A percentile compares a stretch with the other conserved stretches of the same genome.
Conservation (phyloP, 2,329 filamentous ascomycete genomes). For the Monosporascus sp. region DNA sequence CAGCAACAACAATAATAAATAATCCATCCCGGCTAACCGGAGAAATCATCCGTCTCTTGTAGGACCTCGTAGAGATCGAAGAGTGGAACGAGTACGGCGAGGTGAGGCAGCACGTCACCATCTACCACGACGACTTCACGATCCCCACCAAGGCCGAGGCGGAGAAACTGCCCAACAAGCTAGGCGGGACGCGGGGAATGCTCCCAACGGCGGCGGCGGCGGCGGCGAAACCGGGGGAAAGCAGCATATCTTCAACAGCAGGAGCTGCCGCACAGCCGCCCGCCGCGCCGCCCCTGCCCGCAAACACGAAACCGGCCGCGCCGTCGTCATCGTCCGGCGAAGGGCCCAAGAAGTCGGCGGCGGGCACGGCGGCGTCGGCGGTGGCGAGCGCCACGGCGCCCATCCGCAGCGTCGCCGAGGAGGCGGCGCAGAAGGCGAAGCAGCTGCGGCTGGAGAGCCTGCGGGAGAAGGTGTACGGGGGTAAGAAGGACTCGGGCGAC, state of each 20-base stretch:
- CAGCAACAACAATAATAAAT: background rate
- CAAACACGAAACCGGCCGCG: conserved; percentile 23
- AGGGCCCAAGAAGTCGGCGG: conserved; percentile 14
- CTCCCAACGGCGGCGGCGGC: conserved; percentile 19
- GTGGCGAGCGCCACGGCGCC: conserved; percentile 27
- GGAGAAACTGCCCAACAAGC: conserved; percentile 34
- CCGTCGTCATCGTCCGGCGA: background rate
- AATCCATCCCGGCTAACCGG: background rate
- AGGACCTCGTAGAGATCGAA: conserved; percentile 93
- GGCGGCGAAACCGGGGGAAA: conserved; percentile 10
- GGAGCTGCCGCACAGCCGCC: conserved; percentile 10
- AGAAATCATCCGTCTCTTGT: background rate
- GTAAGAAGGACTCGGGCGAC: conserved; percentile 28
- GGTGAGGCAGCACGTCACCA: conserved; percentile 76
- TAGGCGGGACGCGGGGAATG: background rate
- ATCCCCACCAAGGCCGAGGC: conserved; percentile 51
- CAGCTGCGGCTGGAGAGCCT: conserved; percentile 49
- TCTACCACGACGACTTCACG: conserved; percentile 58
- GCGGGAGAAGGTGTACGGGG: conserved; percentile 48
- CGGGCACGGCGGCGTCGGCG: conserved; percentile 14
- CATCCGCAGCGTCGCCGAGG: conserved; percentile 53
- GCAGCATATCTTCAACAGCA: conserved; percentile 11
- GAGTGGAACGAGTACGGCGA: conserved; percentile 99
- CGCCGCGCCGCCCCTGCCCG: conserved; percentile 23
- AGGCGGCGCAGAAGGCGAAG: conserved; percentile 61